phyloP scores from a whole-genome alignment of 2,329 filamentous ascomycete species.

The Blastomyces emzantsi region DNA sequence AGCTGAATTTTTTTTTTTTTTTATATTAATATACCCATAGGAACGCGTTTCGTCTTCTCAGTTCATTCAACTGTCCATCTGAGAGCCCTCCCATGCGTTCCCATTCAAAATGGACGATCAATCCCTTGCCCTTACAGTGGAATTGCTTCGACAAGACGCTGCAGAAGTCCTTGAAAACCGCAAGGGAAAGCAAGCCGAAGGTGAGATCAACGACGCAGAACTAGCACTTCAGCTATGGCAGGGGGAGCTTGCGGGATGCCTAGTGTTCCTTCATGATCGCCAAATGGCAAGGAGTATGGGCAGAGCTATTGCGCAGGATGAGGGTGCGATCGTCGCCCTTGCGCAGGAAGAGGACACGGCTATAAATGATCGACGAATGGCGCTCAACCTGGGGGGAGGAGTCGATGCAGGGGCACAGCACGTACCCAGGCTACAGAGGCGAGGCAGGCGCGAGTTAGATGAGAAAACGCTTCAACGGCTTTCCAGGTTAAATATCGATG shows the following conservation, averaged over 20 bases:
- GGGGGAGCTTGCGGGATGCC: background rate
- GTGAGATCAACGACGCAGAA: background rate
- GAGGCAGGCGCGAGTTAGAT: background rate
- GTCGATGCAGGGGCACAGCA: background rate
- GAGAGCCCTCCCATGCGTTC: background rate
- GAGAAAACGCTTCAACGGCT: background rate
- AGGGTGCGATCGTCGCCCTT: background rate
- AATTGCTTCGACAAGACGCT: background rate
- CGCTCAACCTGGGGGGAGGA: background rate
- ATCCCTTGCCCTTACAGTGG: background rate
- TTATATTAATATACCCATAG: too few species aligned
- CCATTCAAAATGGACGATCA: background rate
- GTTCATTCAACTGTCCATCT: too few species aligned
- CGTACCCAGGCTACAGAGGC: background rate
- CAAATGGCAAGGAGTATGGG: slow-evolving; percentile 4
- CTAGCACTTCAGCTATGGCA: slow-evolving; percentile 2
- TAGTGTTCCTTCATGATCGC: background rate
- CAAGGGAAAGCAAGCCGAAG: slow-evolving; percentile 1
- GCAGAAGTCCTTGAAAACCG: background rate
- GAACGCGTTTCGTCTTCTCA: too few species aligned
- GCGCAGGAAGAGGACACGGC: slow-evolving; percentile 2
- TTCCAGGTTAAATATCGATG: background rate
- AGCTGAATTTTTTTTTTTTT: too few species aligned
- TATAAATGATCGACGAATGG: background rate
- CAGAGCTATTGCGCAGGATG: slow-evolving; percentile 5